Percentiles rank a stretch among this genome's conserved stretches.
Conservation (phyloP, 2,329 filamentous ascomycete genomes). For the Fusarium chaquense region DNA sequence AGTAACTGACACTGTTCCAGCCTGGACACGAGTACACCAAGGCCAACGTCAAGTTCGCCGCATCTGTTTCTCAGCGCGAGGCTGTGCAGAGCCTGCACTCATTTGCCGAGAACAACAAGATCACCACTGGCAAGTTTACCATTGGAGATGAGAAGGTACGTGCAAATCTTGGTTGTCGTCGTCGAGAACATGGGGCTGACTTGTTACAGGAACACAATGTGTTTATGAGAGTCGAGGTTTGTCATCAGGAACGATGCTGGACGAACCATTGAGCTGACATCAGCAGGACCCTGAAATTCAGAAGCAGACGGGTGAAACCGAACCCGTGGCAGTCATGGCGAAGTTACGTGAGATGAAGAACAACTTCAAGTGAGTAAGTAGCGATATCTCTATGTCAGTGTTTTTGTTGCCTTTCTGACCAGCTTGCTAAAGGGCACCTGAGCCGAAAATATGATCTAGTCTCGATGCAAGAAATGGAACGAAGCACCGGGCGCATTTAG, state of each 20-base stretch:
- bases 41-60: slow-evolving; percentile 88
- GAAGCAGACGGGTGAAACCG: slow-evolving; percentile 82
- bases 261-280: neutral
- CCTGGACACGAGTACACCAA: slow-evolving; percentile 99
- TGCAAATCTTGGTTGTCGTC: slow-evolving; percentile 12
- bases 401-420: slow-evolving; percentile 9
- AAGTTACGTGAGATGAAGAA: slow-evolving; percentile 94
- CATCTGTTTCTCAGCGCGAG: slow-evolving; percentile 79
- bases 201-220: slow-evolving; percentile 84
- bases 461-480: neutral
- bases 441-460: slow-evolving; percentile 50
- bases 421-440: slow-evolving; percentile 29
- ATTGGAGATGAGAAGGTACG: slow-evolving; percentile 95
- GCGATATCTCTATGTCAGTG: neutral
- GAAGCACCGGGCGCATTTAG: slow-evolving; percentile 2
- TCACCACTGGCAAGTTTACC: slow-evolving; percentile 96
- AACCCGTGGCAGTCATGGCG: slow-evolving; percentile 86
- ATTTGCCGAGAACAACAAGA: slow-evolving; percentile 81
- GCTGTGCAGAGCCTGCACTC: slow-evolving; percentile 80
- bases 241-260: slow-evolving; percentile 45
- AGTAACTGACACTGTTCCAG: slow-evolving; percentile 56
- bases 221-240: slow-evolving; percentile 89
- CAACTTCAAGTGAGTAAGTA: slow-evolving; percentile 69
- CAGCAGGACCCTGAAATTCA: slow-evolving; percentile 83
- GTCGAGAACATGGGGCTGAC: slow-evolving; percentile 4